A percentile compares a stretch with the other conserved stretches of the same genome.
These are phyloP conservation scores for Calonectria henricotiae DNA, from an alignment of 2,329 filamentous ascomycete genomes.

Conservation along the genomic window DNA sequence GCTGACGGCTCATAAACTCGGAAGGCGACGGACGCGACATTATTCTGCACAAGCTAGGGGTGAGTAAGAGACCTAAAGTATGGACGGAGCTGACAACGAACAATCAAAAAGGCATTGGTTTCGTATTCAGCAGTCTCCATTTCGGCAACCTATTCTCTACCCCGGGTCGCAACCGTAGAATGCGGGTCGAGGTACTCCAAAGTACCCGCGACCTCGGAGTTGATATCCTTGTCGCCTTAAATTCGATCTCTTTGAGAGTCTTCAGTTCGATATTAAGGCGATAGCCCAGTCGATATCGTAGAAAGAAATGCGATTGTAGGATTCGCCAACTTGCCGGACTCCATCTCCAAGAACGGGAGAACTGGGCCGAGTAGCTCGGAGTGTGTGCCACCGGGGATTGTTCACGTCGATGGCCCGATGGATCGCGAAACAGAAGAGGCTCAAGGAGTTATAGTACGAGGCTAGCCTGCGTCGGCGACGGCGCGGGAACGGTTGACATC, in stretches of 20 bases:
- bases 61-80: conserved; percentile 35
- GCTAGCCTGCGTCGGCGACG: conserved; percentile 40
- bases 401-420: conserved; percentile 32
- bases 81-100: conserved; percentile 55
- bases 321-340: conserved; percentile 54
- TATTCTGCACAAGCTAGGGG: conserved; percentile 63
- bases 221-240: conserved; percentile 33
- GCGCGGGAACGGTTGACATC: conserved; percentile 27
- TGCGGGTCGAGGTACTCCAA: conserved; percentile 49
- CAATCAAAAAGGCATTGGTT: conserved; percentile 74
- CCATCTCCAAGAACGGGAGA: conserved; percentile 60
- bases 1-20: conserved; percentile 70
- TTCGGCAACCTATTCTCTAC: conserved; percentile 61
- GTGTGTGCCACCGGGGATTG: conserved; percentile 45
- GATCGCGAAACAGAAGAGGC: conserved; percentile 26
- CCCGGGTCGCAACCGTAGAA: conserved; percentile 50
- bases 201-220: conserved; percentile 43
- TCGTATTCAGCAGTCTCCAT: conserved; percentile 78
- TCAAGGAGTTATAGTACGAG: conserved; percentile 22
- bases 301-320: conserved; percentile 44
- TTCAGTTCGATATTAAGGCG: conserved; percentile 38
- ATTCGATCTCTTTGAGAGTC: conserved; percentile 18
- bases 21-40: conserved; percentile 71
- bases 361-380: conserved; percentile 46
- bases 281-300: conserved; percentile 41